Conservation (phyloP, 2,329 filamentous ascomycete species). For the Ceratocystis destructans region DNA sequence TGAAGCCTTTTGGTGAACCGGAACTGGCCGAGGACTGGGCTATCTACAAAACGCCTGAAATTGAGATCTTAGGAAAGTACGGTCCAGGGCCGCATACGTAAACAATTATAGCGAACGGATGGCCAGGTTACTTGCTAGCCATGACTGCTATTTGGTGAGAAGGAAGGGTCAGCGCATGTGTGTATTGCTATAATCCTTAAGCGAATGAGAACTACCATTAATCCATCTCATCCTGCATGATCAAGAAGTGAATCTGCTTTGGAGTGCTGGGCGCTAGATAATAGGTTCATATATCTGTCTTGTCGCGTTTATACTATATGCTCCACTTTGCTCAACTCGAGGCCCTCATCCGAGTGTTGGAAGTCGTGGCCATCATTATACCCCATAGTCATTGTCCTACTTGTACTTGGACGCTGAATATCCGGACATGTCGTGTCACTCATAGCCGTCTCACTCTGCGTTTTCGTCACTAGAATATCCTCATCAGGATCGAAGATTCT, state of each 20-base stretch:
- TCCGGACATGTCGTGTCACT: conserved; percentile 9
- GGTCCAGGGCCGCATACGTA: not conserved
- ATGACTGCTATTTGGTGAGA: not conserved
- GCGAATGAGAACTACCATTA: not conserved
- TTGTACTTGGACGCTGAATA: not conserved
- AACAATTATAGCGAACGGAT: not conserved
- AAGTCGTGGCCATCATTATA: not conserved
- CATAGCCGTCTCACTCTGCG: not conserved
- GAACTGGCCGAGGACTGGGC: conserved; percentile 21
- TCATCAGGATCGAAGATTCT: not conserved
- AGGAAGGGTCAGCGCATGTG: not conserved
- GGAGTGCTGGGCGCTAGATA: not conserved
- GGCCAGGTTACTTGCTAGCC: not conserved
- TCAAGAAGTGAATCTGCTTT: not conserved
- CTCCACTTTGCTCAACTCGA: conserved; percentile 7
- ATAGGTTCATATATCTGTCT: not conserved
- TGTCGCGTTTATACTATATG: conserved; percentile 11
- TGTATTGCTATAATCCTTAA: too few species aligned
- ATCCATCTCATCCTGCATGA: too few species aligned
- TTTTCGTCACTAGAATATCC: conserved; percentile 13
- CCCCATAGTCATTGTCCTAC: not conserved
- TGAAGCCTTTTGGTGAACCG: conserved; percentile 23
- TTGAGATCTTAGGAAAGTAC: conserved; percentile 12
- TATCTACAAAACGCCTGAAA: conserved; percentile 22
- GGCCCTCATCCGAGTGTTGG: not conserved